Evolutionary conservation across 2,329 filamentous ascomycete genomes (phyloP).

Genomic region (Trichoderma sp.): DNA sequence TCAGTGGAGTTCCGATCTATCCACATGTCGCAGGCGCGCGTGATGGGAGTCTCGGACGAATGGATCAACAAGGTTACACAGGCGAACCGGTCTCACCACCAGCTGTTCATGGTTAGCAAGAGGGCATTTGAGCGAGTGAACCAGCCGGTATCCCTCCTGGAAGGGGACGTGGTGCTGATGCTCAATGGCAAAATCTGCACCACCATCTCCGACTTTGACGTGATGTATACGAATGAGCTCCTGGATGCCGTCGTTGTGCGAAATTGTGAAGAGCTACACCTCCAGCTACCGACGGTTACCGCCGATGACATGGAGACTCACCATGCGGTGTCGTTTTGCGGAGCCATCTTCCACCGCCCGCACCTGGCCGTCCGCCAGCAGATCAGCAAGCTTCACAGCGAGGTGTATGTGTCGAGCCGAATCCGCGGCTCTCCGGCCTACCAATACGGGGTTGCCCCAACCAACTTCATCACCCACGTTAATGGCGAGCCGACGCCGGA

Average conservation of each 20-base stretch:
- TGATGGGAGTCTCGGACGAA: conserved; percentile 95
- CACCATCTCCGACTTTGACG: conserved; percentile 85
- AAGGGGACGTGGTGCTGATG: conserved; percentile 90
- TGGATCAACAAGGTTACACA: conserved; percentile 91
- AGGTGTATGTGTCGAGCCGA: conserved; percentile 91
- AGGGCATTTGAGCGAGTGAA: conserved; percentile 65
- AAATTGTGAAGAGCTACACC: conserved; percentile 73
- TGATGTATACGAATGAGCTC: conserved; percentile 89
- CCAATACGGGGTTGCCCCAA: conserved; percentile 89
- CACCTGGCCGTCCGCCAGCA: conserved; percentile 97
- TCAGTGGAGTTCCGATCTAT: conserved; percentile 94
- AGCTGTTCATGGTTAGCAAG: conserved; percentile 98
- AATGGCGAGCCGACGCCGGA: conserved; percentile 86
- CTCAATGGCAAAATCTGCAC: conserved; percentile 93
- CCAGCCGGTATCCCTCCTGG: conserved; percentile 63
- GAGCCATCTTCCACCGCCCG: conserved; percentile 87
- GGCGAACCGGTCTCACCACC: conserved; percentile 88
- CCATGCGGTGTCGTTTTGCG: conserved; percentile 90
- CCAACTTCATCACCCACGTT: conserved; percentile 96
- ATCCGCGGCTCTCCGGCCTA: conserved; percentile 81
- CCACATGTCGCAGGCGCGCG: conserved; percentile 93
- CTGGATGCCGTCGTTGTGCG: conserved; percentile 86
- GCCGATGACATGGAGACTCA: conserved; percentile 92
- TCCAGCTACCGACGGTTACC: conserved; percentile 81
- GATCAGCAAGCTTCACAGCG: conserved; percentile 93